These are phyloP conservation scores for Thuja plicata DNA, from an alignment of 83 land plant genomes.

Conservation along the genomic window DNA sequence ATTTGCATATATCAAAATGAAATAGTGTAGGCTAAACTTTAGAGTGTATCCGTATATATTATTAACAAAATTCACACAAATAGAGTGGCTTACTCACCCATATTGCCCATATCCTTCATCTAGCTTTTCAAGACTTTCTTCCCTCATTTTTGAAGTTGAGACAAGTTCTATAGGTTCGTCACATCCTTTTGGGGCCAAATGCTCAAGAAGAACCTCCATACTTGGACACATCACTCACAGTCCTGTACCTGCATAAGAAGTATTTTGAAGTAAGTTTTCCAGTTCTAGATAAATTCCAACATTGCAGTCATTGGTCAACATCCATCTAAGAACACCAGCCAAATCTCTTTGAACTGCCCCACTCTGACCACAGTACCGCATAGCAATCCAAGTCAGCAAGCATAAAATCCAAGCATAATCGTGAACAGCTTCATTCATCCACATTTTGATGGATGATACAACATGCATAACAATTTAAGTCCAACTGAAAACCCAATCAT, in stretches of 20 bases:
- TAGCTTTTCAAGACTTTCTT: conserved; percentile 7
- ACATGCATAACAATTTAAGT: conserved; percentile 29
- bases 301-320: conserved; percentile 23
- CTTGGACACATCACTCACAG: not conserved
- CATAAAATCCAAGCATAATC: conserved; percentile 35
- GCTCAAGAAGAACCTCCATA: conserved; percentile 1
- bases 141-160: conserved; percentile 5
- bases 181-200: conserved; percentile 5
- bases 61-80: not conserved
- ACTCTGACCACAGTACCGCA: conserved; percentile 37
- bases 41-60: not conserved
- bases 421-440: conserved; percentile 57
- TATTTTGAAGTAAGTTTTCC: conserved; percentile 21
- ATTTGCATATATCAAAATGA: too few species aligned
- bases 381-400: conserved; percentile 41
- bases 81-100: conserved; percentile 31
- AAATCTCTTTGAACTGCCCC: conserved; percentile 36
- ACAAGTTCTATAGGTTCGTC: not conserved
- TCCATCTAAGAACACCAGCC: conserved; percentile 24
- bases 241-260: conserved; percentile 21
- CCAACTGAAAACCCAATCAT: conserved; percentile 27
- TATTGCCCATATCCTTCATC: conserved; percentile 40
- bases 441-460: conserved; percentile 21
- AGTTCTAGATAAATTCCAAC: conserved; percentile 4
- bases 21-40: not conserved